These are phyloP conservation scores for Calonectria hongkongensis DNA, from an alignment of 2,329 filamentous ascomycete species.

Conservation along the genomic window DNA sequence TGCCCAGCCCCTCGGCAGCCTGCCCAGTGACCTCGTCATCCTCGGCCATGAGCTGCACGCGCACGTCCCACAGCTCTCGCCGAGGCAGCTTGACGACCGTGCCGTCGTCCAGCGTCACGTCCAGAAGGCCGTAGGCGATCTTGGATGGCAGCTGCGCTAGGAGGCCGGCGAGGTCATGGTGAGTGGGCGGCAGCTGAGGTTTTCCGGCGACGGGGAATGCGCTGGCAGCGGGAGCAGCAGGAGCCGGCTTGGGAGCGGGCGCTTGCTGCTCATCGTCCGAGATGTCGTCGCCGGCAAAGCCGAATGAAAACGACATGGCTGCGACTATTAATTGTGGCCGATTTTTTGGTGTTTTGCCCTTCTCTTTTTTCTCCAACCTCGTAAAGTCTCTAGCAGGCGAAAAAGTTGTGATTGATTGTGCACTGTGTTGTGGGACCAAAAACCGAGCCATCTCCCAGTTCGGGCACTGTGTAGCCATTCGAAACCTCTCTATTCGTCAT, in stretches of 20 bases:
- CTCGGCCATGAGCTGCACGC: constrained; percentile 87
- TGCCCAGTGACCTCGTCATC: constrained; percentile 68
- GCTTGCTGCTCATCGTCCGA: constrained; percentile 62
- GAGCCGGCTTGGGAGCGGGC: constrained; percentile 42
- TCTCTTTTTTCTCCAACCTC: constrained; percentile 27
- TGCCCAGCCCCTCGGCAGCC: constrained; percentile 71
- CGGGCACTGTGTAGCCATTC: constrained; percentile 48
- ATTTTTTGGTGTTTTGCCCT: constrained; percentile 24
- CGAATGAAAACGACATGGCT: constrained; percentile 74
- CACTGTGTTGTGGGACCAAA: constrained; percentile 55
- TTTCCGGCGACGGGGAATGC: constrained; percentile 79
- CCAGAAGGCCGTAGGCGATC: constrained; percentile 80
- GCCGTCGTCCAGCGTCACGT: constrained; percentile 75
- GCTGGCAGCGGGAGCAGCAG: constrained; percentile 53
- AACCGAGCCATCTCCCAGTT: constrained; percentile 24
- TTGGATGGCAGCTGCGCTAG: constrained; percentile 81
- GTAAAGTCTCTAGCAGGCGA: constrained; percentile 17
- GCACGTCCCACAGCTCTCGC: constrained; percentile 87
- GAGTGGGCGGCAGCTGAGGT: constrained; percentile 73
- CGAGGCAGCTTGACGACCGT: constrained; percentile 76
- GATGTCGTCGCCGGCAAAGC: constrained; percentile 79
- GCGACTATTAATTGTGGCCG: constrained; percentile 18
- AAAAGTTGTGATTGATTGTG: constrained; percentile 50
- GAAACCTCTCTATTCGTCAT: constrained; percentile 37
- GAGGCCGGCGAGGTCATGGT: constrained; percentile 70